Evolutionary conservation across 768 basidiomycete genomes (phyloP), one percentile per base, ranked within the genome.

Genomic region (Cystofilobasidium macerans): DNA sequence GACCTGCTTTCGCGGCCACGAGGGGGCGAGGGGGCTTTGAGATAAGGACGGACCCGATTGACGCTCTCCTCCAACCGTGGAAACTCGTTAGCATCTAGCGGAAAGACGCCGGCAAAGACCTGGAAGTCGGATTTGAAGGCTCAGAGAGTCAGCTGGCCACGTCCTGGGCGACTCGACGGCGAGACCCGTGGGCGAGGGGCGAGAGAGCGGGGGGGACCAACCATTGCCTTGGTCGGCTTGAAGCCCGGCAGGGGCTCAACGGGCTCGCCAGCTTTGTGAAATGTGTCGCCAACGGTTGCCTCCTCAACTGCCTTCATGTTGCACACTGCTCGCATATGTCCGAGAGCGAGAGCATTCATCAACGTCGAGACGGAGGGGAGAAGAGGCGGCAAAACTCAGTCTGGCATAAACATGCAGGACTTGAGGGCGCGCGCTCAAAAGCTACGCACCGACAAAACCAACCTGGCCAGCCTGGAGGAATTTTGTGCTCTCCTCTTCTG

Each of bases 51-150:
- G 73, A 92, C 93, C 73, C 90, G 78, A 73, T 86, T 87, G 67
- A 98, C 88, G 0, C 94, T 94, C 77, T 98, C 95, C 75, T 98
- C 95, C 2, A 99, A 81, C 77, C 94, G 93, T 16, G 83, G 80
- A 72, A 97, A 98, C 73, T 97, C 92, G 63, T 80, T 87, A 60
- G 84, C 87, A 66, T 98, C 90, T 35, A 95, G 81, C 0, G 95
- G 95, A 74, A 90, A 99, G 42, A 98, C 81, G 26, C 95, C 95
- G 7, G 93, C 92, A 73, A 85, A 97, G 22, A 97, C 90, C 89
- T 92, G 67, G 3, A 28, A 11, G 20, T 20, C 16, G 9, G 9
- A 40, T 16, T 8, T 40, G 38, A 16, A 16, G 28, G 7, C 22
- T 56, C 14, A 56, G 54, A 8, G 8, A 8, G 8, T 8, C 38